Evolutionary conservation across 2,329 filamentous ascomycete species (phyloP).

Genomic region (Tolypocladium album): DNA sequence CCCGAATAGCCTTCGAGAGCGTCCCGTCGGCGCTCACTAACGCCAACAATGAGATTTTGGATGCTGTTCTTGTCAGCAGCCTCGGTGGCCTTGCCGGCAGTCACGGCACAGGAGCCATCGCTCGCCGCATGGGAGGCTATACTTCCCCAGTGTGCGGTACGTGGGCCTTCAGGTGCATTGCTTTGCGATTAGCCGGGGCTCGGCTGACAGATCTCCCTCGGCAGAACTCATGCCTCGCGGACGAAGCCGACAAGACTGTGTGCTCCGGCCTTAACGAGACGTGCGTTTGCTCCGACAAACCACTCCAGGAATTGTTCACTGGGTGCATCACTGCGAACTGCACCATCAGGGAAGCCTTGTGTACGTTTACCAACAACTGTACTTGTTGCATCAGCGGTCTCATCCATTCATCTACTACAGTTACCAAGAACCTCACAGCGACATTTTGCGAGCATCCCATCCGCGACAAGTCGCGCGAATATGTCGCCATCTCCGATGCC

Average conservation of each 20-base stretch:
- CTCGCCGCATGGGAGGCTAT: background rate
- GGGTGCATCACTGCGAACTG: conserved; percentile 17
- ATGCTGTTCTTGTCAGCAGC: background rate
- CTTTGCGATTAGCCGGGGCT: background rate
- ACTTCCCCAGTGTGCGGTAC: conserved; percentile 3
- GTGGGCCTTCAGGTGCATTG: background rate
- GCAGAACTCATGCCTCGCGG: conserved; percentile 11
- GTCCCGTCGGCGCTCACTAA: background rate
- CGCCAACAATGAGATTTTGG: background rate
- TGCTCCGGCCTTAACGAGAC: conserved; percentile 15
- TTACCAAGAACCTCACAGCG: conserved; percentile 13
- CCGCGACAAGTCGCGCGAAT: conserved; percentile 19
- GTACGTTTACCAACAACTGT: conserved; percentile 11
- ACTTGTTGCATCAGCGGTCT: background rate
- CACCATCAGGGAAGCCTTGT: conserved; percentile 17
- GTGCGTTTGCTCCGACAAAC: conserved; percentile 19
- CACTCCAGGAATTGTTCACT: conserved; percentile 13
- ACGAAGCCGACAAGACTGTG: conserved; percentile 11
- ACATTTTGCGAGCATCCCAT: conserved; percentile 9
- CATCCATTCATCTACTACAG: conserved; percentile 3
- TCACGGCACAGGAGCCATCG: background rate
- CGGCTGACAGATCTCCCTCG: background rate
- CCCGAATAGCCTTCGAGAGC: background rate
- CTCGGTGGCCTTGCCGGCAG: background rate
- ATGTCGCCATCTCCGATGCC: conserved; percentile 21